Base-by-base conservation (phyloP, 2,329 filamentous ascomycete species). In the Penicillium psychrosexuale region DNA sequence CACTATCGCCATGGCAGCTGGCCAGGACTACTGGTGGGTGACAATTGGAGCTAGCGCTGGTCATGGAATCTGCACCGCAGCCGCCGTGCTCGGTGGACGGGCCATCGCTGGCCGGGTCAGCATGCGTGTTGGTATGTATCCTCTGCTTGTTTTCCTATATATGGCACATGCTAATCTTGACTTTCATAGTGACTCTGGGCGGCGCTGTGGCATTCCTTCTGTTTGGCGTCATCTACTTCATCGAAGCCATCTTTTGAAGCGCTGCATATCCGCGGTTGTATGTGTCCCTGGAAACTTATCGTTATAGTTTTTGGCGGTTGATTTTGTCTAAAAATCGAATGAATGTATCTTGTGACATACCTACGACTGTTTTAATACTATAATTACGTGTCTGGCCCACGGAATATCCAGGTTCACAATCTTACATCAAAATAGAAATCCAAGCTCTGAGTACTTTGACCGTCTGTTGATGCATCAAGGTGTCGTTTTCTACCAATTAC, bases 11-110 rank as follows among this genome's bases (percentile, higher is more conserved):
- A 99, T 99, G 94, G 94, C 94, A 47, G 93, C 94, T 33, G 94
- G 94, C 19, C 90, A 96, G 73, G 94, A 99, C 72, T 99, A 97
- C 74, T 97, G 93, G 93, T 97, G 91, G 89, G 94, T 99, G 34
- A 97, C 91, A 4, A 80, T 91, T 44, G 94, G 94, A 55, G 93
- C 94, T 1, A 84, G 94, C 34, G 80, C 84, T 44, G 94, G 94
- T 9, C 94, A 99, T 73, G 88, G 84, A 43, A 84, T 93, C 61
- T 99, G 94, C 78, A 97, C 94, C 7, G 88, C 89, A 44, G 87
- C 91, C 22, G 94, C 94, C 39, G 94, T 99, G 37, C 82, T 99
- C 57, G 94, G 94, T 40, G 94, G 94, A 11, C 83, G 91, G 66
- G 93, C 94, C 48, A 90, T 99, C 72, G 94, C 94, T 39, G 94